Evolutionary conservation across 2,329 filamentous ascomycete species (phyloP), one percentile per base, ranked within the genome.

Genomic region (Arthrobotrys musiformis): DNA sequence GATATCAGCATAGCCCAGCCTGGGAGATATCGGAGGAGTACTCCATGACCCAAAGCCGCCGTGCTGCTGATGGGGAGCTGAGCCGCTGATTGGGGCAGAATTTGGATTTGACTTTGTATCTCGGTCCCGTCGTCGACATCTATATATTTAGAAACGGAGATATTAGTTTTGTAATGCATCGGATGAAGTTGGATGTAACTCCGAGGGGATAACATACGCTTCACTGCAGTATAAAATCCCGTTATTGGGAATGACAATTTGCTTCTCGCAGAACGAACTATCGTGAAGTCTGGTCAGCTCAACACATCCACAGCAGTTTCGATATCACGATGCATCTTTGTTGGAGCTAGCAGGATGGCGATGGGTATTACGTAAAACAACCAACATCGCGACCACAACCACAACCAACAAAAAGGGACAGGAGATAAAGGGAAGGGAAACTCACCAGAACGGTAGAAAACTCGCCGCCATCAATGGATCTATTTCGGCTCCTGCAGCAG

Each of bases 381-480:
- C n/a, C n/a, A n/a, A n/a, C n/a, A 33, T 13, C 33, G n/a, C 33
- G 40, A 19, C 13, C 35, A 17, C 48, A 2, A 22, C 22, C 30
- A 52, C 44, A 19, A 50, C 24, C 2, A 56, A 40, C 17, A 61
- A 63, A 28, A n/a, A 42, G 37, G 61, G 54, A 26, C 37, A 58
- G 60, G 37, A 56, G 54, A 26, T 37, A 58, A 56, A 44, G 30
- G 15, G 40, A 74, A 58, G 60, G 17, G 24, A 28, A 50, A 78
- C 80, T 76, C 63, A 81, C 80, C 80, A 81, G 66, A 80, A 81
- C 2, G 80, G 80, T 54, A 81, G 70, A 70, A 81, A 81, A 74
- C 79, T 80, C 35, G 80, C 80, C 72, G 80, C 80, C 80, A 81
- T 81, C 40, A 79, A 79, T 60, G 77, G 76, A 72, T 81, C 80